A percentile compares a stretch with the other conserved stretches of the same genome.
Evolutionary conservation across 2,329 filamentous ascomycete genomes (phyloP).

Genomic region (Clarireedia homoeocarpa): DNA sequence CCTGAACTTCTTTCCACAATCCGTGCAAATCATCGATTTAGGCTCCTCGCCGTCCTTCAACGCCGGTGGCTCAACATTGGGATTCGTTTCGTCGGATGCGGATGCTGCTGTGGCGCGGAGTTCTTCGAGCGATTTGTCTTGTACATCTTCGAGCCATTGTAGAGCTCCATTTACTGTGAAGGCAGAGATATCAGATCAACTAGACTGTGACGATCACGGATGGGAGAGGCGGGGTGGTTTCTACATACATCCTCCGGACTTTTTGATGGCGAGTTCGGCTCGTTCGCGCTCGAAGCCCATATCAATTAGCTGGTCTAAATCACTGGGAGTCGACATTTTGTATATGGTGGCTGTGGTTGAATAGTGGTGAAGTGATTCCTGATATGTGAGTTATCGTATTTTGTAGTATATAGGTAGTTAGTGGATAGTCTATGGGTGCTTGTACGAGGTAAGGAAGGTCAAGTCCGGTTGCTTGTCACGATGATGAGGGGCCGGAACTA

Average conservation of each 20-base stretch:
- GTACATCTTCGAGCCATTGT: conserved; percentile 89
- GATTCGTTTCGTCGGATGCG: conserved; percentile 42
- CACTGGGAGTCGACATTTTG: conserved; percentile 44
- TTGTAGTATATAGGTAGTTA: neutral
- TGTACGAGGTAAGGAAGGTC: too few relatives aligned
- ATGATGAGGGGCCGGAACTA: too few relatives aligned
- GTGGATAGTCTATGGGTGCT: neutral
- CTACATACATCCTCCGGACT: conserved; percentile 65
- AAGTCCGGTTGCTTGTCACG: too few relatives aligned
- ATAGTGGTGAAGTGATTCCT: neutral
- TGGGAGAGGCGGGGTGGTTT: neutral
- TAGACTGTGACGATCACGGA: neutral
- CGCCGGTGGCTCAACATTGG: conserved; percentile 51
- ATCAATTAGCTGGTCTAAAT: conserved; percentile 54
- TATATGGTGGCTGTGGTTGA: neutral
- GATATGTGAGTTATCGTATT: neutral
- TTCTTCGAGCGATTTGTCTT: conserved; percentile 79
- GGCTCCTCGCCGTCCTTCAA: conserved; percentile 64
- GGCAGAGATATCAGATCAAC: conserved; percentile 12
- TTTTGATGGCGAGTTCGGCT: conserved; percentile 76
- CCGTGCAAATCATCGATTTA: conserved; percentile 83
- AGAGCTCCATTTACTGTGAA: conserved; percentile 72
- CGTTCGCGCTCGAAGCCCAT: conserved; percentile 80
- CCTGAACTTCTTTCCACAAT: conserved; percentile 87
- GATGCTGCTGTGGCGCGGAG: conserved; percentile 45